Conservation (phyloP, 2,329 filamentous ascomycete species). For the Pseudogymnoascus sp. region DNA sequence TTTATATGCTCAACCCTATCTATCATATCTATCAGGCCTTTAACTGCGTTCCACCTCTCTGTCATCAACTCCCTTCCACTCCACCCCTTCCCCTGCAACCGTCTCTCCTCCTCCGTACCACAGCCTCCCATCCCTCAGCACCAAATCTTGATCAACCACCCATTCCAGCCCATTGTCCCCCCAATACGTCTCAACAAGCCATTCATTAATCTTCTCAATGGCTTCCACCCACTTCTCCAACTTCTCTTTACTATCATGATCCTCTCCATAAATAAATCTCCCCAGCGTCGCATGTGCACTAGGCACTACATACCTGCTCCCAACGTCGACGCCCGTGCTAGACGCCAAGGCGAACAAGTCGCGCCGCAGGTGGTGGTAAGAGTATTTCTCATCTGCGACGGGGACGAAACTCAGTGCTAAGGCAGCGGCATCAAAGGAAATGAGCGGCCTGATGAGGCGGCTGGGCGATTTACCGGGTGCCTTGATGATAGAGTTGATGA, state of each 20-base stretch:
- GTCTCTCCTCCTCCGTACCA: conserved; percentile 85
- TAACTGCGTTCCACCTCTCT: background rate
- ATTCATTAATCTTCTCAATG: conserved; percentile 66
- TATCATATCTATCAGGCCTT: background rate
- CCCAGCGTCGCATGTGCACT: conserved; percentile 85
- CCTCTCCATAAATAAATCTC: conserved; percentile 62
- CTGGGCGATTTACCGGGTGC: conserved; percentile 62
- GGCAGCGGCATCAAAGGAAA: conserved; percentile 79
- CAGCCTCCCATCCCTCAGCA: conserved; percentile 63
- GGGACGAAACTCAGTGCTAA: conserved; percentile 83
- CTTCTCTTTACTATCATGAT: conserved; percentile 45
- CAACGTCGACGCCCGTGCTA: conserved; percentile 58
- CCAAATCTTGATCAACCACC: conserved; percentile 36
- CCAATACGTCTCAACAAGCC: conserved; percentile 37
- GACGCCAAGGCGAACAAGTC: conserved; percentile 61
- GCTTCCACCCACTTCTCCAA: conserved; percentile 56
- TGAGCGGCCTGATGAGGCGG: conserved; percentile 69
- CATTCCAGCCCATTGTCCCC: background rate
- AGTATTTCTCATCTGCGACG: conserved; percentile 59
- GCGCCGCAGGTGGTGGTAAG: conserved; percentile 82
- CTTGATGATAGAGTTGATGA: conserved; percentile 48
- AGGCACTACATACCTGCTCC: conserved; percentile 77
- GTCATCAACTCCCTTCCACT: background rate
- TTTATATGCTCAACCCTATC: background rate
- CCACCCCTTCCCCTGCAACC: conserved; percentile 32